Evolutionary conservation across 2,329 filamentous ascomycete species (phyloP), one percentile per base, ranked within the genome.

Genomic region (Colletotrichum sansevieriae): DNA sequence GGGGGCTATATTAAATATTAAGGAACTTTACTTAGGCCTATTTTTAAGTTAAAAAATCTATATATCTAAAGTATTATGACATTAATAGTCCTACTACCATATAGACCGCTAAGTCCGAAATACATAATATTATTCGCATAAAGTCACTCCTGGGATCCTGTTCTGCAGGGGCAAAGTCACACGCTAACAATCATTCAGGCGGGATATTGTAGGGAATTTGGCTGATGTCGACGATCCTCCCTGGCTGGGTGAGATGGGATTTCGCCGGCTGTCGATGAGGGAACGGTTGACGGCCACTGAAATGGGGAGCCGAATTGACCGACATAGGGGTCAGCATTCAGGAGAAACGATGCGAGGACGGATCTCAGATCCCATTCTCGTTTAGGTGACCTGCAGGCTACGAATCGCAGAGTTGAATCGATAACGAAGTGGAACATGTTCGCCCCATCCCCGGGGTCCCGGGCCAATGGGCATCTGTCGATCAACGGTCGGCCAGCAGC

Each of bases 401-500:
- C 25, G 25, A 25, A 25, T 25, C 25, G 25, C 25, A 25, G 25
- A 25, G 25, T 25, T 5, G 22, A 62, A 62, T 66, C 49, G 22
- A 66, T 18, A 22, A 43, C 47, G 12, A 18, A 9, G 51, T 64
- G 37, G 60, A 22, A 52, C 49, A 52, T 39, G 44, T 54, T 67
- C 44, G 60, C 59, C 60, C 65, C 52, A 47, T 64, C 37, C 12
- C 37, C 37, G 20, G 37, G 35, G 65, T 25, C 51, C 51, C 35
- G 59, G 37, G 64, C 64, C 64, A 67, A 67, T 67, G 52, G 65
- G 29, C 55, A 52, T 35, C 46, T 44, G 63, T 65, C 55, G 63
- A 67, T 67, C 65, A 67, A 67, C 59, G 65, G 65, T 67, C 52
- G 25, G 49, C 57, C 39, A 49, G 58, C 57, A 63, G 47, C 47